Evolutionary conservation across 2,329 filamentous ascomycete genomes (phyloP), one percentile per base, ranked within the genome.

Genomic region (Sphaceloma murrayae): DNA sequence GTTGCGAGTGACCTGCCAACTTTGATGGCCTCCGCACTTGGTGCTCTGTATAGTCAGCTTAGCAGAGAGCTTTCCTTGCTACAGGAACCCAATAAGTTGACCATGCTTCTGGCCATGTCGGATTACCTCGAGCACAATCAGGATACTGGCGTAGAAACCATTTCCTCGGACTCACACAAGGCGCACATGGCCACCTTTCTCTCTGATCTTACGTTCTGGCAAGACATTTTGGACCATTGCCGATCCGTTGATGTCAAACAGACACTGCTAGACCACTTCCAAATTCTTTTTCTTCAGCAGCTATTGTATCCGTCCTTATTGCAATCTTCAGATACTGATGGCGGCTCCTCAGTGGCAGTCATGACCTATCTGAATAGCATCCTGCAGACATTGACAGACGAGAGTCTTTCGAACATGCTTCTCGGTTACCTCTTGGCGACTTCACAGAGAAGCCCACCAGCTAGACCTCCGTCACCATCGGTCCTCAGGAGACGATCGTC

Each of bases 191-290:
- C 89, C 45, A 94, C 88, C 0, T 98, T 98, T 57, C 72, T 98
- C 31, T 94, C 91, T 1, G 93, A 96, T 58, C 73, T 98, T 38
- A 70, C 93, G 4, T 98, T 98, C 59, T 98, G 91, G 91, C 91
- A 98, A 65, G 91, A 98, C 61, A 88, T 95, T 24, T 69, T 98
- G 49, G 91, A 96, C 60, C 89, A 96, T 63, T 98, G 91, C 66
- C 79, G 80, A 55, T 96, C 89, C 3, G 72, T 80, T 1, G 89
- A 96, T 58, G 86, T 98, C 53, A 91, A 89, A 60, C 85, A 85
- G 52, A 95, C 88, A 1, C 69, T 98, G 40, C 72, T 98, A 22
- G 91, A 98, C 60, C 91, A 98, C 63, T 98, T 98, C 58, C 88
- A 95, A 60, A 83, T 96, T 53, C 78, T 98, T 24, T 98, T 98